These are phyloP conservation scores for Cyathus striatus DNA, from an alignment of 768 basidiomycete species.

Conservation along the genomic window DNA sequence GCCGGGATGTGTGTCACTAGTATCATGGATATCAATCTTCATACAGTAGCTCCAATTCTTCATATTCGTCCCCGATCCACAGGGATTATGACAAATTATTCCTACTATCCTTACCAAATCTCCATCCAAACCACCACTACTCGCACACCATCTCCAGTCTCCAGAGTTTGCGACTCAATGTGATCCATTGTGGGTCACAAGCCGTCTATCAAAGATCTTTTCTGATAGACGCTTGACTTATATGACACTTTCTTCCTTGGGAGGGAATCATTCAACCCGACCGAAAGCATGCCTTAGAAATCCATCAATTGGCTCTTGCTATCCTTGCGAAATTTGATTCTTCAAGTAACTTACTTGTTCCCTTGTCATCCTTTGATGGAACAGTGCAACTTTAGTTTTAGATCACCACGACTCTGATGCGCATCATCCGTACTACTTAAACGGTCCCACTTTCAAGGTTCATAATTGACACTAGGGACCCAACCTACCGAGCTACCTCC, in stretches of 20 bases:
- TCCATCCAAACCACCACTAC: not conserved
- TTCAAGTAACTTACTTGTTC: constrained; percentile 4
- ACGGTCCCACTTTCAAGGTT: too few species aligned
- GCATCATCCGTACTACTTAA: constrained; percentile 16
- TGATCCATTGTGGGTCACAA: too few species aligned
- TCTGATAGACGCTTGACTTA: constrained; percentile 1
- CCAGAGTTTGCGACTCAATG: not conserved
- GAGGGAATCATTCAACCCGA: not conserved
- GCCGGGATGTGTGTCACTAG: not conserved
- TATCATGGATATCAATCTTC: constrained; percentile 1
- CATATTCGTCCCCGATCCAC: constrained; percentile 2
- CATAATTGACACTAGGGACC: too few species aligned
- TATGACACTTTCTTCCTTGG: constrained; percentile 1
- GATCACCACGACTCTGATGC: constrained; percentile 8
- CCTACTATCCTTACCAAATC: not conserved
- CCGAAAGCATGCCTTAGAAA: not conserved
- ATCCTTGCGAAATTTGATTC: not conserved
- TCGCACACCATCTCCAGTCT: not conserved
- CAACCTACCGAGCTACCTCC: too few species aligned
- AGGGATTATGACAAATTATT: too few species aligned
- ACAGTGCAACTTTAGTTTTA: constrained; percentile 3
- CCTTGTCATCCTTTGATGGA: constrained; percentile 5
- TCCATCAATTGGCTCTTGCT: constrained; percentile 1
- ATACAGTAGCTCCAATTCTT: not conserved
- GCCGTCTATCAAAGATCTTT: not conserved